Base-by-base conservation (phyloP, 176 grass and related monocot species). In the Dendrocalamus sinicus region DNA sequence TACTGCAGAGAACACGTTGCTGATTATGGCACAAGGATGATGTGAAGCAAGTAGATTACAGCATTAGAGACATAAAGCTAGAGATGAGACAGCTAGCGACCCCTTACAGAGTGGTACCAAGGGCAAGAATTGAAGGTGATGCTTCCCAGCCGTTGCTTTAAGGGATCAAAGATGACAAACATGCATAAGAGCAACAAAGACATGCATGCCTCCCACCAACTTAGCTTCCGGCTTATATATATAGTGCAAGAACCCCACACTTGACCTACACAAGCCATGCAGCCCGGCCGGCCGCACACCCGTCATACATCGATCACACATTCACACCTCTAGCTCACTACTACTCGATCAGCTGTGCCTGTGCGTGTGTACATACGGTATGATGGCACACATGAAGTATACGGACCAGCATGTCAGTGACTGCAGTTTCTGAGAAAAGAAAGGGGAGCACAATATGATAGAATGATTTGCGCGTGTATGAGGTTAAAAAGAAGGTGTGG, bases 201-300 rank as follows among this genome's bases (percentile, higher is more conserved):
- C 43, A 79, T 83, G 84, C 80, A 80, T 97, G 90, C 81, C 77
- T 92, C 95, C 95, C 86, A 97, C 92, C 95, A 85, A 94, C 92
- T 94, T 83, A 89, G 87, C 89, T 93, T 90, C 70, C 9, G 82
- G 81, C 89, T 89, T n/a, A n/a, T n/a, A n/a, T 97, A 93, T 97
- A 91, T 97, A 93, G 90, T 86, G 87, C 77, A 50, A 86, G 81
- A 86, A 81, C 64, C 84, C 94, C 80, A 78, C 88, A 83, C 86
- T 77, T 80, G 45, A 43, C 46, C n/a, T n/a, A n/a, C 63, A 20
- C 77, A 90, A 83, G 85, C 77, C 81, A 86, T 84, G 84, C 83
- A 86, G 77, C 87, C n/a, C n/a, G n/a, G n/a, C n/a, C n/a, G n/a
- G n/a, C 53, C 82, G 39, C 83, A 46, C 75, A 76, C n/a, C n/a